Percentiles rank a stretch among this genome's conserved stretches.
These are phyloP conservation scores for Noccaea caerulescens DNA, from an alignment of 345 rosid species.

Conservation along the genomic window DNA sequence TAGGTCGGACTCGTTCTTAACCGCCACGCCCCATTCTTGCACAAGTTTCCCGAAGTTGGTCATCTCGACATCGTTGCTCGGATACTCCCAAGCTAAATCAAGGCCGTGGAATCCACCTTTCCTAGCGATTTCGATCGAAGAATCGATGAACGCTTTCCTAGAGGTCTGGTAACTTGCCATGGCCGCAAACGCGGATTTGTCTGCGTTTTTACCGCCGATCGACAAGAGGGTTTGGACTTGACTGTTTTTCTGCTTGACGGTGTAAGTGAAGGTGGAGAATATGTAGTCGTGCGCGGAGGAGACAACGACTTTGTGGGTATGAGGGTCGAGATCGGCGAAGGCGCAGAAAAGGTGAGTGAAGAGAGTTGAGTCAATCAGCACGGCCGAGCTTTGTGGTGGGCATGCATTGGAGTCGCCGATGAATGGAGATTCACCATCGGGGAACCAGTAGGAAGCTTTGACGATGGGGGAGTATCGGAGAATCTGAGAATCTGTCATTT, in stretches of 20 bases:
- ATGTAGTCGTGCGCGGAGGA: conserved; percentile 47
- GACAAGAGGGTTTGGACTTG: conserved; percentile 58
- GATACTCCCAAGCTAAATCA: conserved; percentile 70
- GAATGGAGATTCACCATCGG: conserved; percentile 40
- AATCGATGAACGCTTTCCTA: conserved; percentile 59
- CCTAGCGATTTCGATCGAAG: conserved; percentile 57
- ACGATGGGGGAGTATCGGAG: conserved; percentile 34
- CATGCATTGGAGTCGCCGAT: conserved; percentile 18
- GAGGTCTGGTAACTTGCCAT: conserved; percentile 56
- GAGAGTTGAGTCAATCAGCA: conserved; percentile 50
- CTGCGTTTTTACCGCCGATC: conserved; percentile 58
- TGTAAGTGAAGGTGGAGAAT: conserved; percentile 61
- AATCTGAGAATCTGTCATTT: too few species aligned
- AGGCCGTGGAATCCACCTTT: conserved; percentile 60
- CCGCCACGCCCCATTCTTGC: conserved; percentile 55
- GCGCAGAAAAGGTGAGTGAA: conserved; percentile 70
- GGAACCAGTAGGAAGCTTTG: conserved; percentile 61
- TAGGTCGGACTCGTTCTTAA: conserved; percentile 48
- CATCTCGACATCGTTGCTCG: conserved; percentile 49
- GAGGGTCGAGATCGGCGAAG: conserved; percentile 53
- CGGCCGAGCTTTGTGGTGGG: too few species aligned
- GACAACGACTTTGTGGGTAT: conserved; percentile 49
- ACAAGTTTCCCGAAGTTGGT: conserved; percentile 45
- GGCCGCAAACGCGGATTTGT: conserved; percentile 41
- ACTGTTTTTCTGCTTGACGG: conserved; percentile 57